Percentiles rank a stretch among this genome's conserved stretches.
phyloP scores from a whole-genome alignment of 352 stramenopile species.

The Pythium volutum region DNA sequence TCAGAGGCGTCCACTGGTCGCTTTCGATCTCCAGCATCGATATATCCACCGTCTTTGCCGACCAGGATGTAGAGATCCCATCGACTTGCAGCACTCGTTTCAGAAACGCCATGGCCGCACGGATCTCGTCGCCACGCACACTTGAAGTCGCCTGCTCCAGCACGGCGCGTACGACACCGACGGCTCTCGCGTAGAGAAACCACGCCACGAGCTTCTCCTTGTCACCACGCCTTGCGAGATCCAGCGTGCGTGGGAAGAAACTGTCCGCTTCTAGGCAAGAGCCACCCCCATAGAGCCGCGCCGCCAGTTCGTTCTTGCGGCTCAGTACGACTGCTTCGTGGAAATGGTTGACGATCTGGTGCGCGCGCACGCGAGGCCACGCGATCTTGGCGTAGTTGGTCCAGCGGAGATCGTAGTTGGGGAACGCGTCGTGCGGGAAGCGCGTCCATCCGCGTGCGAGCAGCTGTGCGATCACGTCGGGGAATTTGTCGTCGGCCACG shows the following conservation, averaged over 20 bases:
- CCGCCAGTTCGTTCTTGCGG: conserved; percentile 54
- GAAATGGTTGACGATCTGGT: conserved; percentile 69
- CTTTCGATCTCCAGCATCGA: conserved; percentile 9
- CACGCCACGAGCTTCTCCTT: conserved; percentile 30
- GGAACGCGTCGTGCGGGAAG: conserved; percentile 56
- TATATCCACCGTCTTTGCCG: conserved; percentile 1
- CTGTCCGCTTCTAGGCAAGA: conserved; percentile 26
- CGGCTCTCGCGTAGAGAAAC: conserved; percentile 47
- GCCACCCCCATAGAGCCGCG: conserved; percentile 29
- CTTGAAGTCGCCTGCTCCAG: not conserved
- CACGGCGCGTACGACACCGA: conserved; percentile 23
- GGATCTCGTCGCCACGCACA: not conserved
- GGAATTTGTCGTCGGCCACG: conserved; percentile 58
- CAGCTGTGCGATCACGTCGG: conserved; percentile 41
- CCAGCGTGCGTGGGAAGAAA: conserved; percentile 55
- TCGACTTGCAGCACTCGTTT: conserved; percentile 8
- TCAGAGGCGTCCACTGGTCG: conserved; percentile 8
- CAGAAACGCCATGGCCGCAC: conserved; percentile 2
- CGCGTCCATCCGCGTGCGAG: conserved; percentile 40
- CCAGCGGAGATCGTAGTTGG: conserved; percentile 58
- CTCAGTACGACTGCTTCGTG: conserved; percentile 58
- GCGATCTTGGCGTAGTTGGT: conserved; percentile 66
- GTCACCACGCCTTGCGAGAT: conserved; percentile 22
- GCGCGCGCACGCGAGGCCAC: conserved; percentile 39
- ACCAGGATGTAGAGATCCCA: conserved; percentile 9